These are phyloP conservation scores for Aspergillus mulundensis DNA, from an alignment of 495 filamentous ascomycete genomes.

Conservation along the genomic window DNA sequence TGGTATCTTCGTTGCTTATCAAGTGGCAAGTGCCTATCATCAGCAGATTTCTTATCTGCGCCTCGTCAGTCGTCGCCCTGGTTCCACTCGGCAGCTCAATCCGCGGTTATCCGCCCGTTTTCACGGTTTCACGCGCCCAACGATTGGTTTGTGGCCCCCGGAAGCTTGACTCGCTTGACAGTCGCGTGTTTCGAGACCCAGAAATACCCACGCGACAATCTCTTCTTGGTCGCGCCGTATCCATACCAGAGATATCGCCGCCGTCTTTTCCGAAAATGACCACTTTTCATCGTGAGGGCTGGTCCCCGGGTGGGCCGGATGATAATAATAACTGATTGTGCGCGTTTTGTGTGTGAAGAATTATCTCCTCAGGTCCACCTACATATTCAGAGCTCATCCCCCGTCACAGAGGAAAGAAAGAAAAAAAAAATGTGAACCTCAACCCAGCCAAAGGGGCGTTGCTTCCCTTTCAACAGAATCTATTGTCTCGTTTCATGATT, in stretches of 20 bases:
- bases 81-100: constrained; percentile 10
- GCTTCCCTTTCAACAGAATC: constrained; percentile 3
- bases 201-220: constrained; percentile 2
- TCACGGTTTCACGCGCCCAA: background rate
- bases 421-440: constrained; percentile 15
- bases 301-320: constrained; percentile 6
- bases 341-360: constrained; percentile 5
- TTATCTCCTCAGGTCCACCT: constrained; percentile 13
- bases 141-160: background rate
- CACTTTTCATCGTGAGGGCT: background rate
- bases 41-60: constrained; percentile 13
- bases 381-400: constrained; percentile 14
- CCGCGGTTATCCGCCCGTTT: background rate
- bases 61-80: constrained; percentile 1
- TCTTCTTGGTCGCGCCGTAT: constrained; percentile 3
- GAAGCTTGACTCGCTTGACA: constrained; percentile 7
- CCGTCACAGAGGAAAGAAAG: constrained; percentile 15
- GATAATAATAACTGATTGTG: constrained; percentile 4
- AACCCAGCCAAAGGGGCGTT: constrained; percentile 3
- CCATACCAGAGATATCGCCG: constrained; percentile 1
- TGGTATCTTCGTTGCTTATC: background rate
- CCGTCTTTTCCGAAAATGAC: background rate
- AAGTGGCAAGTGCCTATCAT: constrained; percentile 18
- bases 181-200: constrained; percentile 7
- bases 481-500: background rate